A percentile compares a stretch with the other conserved stretches of the same genome.
These are phyloP conservation scores for Cyclostephanos tholiformis DNA, from an alignment of 108 stramenopile species.

Conservation along the genomic window DNA sequence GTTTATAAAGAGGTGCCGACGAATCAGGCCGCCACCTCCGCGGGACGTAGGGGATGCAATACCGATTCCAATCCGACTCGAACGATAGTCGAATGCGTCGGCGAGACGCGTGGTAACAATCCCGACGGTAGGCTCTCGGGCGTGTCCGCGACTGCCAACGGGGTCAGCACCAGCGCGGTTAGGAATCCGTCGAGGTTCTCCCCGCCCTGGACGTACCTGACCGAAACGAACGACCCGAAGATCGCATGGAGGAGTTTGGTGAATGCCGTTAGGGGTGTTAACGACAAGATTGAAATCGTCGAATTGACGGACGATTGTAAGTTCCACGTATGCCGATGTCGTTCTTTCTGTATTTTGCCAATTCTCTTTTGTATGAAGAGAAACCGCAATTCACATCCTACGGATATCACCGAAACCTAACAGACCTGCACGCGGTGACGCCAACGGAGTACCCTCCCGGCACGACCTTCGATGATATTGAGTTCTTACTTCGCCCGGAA, in stretches of 20 bases:
- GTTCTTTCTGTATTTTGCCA: background rate
- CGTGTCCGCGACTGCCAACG: slow-evolving; percentile 81
- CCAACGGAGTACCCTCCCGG: slow-evolving; percentile 75
- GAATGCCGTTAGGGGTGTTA: slow-evolving; percentile 59
- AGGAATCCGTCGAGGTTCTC: slow-evolving; percentile 78
- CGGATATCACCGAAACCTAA: background rate
- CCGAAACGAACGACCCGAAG: slow-evolving; percentile 68
- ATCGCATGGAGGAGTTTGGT: slow-evolving; percentile 77
- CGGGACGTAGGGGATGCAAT: slow-evolving; percentile 75
- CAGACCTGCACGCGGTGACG: slow-evolving; percentile 74
- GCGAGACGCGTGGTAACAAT: slow-evolving; percentile 53
- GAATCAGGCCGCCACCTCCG: slow-evolving; percentile 67
- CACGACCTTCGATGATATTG: slow-evolving; percentile 81
- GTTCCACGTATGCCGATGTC: background rate
- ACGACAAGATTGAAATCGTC: slow-evolving; percentile 64
- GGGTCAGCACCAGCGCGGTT: slow-evolving; percentile 74
- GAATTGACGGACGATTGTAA: slow-evolving; percentile 73
- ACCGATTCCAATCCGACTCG: slow-evolving; percentile 73
- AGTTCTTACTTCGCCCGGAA: slow-evolving; percentile 85
- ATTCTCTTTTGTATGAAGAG: no score
- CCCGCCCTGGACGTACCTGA: slow-evolving; percentile 83
- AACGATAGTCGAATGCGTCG: slow-evolving; percentile 73
- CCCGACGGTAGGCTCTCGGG: slow-evolving; percentile 65
- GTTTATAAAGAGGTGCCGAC: slow-evolving; percentile 48
- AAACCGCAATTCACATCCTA: background rate